phyloP scores from a whole-genome alignment of 495 filamentous ascomycete species.

The Collariella sp. region DNA sequence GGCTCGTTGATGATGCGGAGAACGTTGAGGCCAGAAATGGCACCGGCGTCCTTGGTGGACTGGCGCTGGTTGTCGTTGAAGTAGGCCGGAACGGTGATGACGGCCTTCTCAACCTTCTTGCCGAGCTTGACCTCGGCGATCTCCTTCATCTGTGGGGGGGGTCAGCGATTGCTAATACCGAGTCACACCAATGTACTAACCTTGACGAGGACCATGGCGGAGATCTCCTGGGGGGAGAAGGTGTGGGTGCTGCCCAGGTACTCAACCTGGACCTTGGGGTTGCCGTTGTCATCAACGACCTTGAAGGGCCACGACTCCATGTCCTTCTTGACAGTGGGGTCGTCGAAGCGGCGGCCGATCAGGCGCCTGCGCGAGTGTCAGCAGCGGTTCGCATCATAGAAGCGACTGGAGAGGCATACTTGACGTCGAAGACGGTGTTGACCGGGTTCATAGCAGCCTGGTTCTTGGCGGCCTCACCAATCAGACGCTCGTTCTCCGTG shows the following conservation, averaged over 20 bases:
- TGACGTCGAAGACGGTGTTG: slow-evolving; percentile 98
- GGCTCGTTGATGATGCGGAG: slow-evolving; percentile 99
- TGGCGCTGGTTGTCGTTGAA: slow-evolving; percentile 99
- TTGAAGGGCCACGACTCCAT: slow-evolving; percentile 98
- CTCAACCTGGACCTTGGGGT: slow-evolving; percentile 88
- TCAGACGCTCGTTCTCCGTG: slow-evolving; percentile 95
- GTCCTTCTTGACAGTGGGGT: slow-evolving; percentile 96
- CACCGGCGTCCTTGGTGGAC: slow-evolving; percentile 97
- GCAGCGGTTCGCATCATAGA: neutral
- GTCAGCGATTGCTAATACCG: slow-evolving; percentile 4
- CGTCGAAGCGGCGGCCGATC: slow-evolving; percentile 88
- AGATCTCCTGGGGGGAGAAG: slow-evolving; percentile 97
- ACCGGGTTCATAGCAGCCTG: slow-evolving; percentile 97
- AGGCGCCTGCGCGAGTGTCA: slow-evolving; percentile 56
- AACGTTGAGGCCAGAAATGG: slow-evolving; percentile 94
- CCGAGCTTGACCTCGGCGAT: slow-evolving; percentile 94
- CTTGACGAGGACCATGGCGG: slow-evolving; percentile 89
- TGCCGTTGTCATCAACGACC: slow-evolving; percentile 79
- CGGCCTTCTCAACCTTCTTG: slow-evolving; percentile 94
- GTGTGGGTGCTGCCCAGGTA: slow-evolving; percentile 90
- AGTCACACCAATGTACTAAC: slow-evolving; percentile 34
- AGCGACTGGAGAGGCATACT: slow-evolving; percentile 37
- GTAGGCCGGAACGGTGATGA: slow-evolving; percentile 97
- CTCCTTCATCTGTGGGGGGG: slow-evolving; percentile 72
- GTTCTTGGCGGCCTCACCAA: slow-evolving; percentile 99